These are phyloP conservation scores for Crithidia fasciculata DNA, from an alignment of 208 protist genomes.

Conservation along the genomic window DNA sequence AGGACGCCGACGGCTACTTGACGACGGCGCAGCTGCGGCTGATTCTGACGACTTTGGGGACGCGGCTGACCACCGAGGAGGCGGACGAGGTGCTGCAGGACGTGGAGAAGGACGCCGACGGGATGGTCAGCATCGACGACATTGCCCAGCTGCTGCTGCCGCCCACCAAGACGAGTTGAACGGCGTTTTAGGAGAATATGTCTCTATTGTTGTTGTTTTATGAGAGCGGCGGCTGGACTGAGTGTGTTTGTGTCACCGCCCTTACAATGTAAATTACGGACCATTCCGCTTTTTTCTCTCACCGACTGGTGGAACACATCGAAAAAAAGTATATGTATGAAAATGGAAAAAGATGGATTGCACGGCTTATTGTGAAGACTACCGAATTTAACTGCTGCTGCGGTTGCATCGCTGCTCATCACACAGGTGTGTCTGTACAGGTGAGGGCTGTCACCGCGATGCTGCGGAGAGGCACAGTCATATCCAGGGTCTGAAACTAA, in stretches of 20 bases:
- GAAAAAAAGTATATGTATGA: not conserved
- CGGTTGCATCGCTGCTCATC: too few relatives aligned
- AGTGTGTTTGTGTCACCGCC: too few relatives aligned
- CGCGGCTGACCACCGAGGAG: conserved; percentile 89
- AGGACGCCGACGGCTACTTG: conserved; percentile 93
- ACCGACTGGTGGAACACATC: not conserved
- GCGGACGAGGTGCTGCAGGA: conserved; percentile 84
- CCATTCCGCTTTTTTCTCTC: too few relatives aligned
- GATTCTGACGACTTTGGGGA: conserved; percentile 93
- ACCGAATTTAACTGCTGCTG: not conserved
- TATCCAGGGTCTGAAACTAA: too few relatives aligned
- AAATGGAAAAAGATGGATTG: not conserved
- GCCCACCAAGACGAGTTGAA: not conserved
- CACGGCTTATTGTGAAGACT: not conserved
- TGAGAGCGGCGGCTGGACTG: too few relatives aligned
- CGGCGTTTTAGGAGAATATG: too few relatives aligned
- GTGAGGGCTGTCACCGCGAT: too few relatives aligned
- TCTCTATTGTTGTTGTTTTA: too few relatives aligned
- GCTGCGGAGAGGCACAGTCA: too few relatives aligned
- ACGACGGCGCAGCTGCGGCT: conserved; percentile 94
- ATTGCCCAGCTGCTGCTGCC: conserved; percentile 69
- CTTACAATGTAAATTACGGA: too few relatives aligned
- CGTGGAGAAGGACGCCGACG: conserved; percentile 83
- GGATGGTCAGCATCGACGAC: conserved; percentile 88
- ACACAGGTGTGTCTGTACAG: too few relatives aligned